phyloP scores from a whole-genome alignment of 345 rosid genomes.

The Triadica sebifera region DNA sequence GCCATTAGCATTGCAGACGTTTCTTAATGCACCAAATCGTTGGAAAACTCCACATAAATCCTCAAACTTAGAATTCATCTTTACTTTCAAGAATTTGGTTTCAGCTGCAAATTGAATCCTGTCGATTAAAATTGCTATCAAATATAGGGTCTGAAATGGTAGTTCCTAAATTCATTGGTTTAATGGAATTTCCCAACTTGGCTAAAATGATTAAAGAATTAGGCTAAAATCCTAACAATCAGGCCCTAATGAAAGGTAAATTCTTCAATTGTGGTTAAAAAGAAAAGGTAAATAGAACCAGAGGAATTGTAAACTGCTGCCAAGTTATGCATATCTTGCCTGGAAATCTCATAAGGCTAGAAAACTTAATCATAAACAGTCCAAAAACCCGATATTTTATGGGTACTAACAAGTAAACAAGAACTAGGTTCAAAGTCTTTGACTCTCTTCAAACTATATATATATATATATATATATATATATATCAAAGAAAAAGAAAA shows the following conservation, averaged over 20 bases:
- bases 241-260: neutral
- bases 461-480: too few relatives aligned
- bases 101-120: neutral
- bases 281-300: neutral
- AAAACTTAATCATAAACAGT: too few relatives aligned
- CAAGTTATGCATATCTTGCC: neutral
- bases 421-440: conserved; percentile 5
- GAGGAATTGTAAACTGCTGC: neutral
- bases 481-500: too few relatives aligned
- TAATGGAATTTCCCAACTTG: neutral
- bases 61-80: neutral
- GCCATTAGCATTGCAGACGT: neutral
- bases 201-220: neutral
- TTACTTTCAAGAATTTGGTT: conserved; percentile 1
- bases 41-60: too few relatives aligned
- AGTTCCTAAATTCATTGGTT: neutral
- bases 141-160: neutral
- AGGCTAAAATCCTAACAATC: too few relatives aligned
- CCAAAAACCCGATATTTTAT: neutral
- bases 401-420: neutral
- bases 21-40: neutral
- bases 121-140: neutral
- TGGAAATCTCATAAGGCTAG: too few relatives aligned
- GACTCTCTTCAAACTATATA: neutral
- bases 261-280: neutral